Base-by-base conservation (phyloP, 108 stramenopile genomes). In the Cyclotella sp. region DNA sequence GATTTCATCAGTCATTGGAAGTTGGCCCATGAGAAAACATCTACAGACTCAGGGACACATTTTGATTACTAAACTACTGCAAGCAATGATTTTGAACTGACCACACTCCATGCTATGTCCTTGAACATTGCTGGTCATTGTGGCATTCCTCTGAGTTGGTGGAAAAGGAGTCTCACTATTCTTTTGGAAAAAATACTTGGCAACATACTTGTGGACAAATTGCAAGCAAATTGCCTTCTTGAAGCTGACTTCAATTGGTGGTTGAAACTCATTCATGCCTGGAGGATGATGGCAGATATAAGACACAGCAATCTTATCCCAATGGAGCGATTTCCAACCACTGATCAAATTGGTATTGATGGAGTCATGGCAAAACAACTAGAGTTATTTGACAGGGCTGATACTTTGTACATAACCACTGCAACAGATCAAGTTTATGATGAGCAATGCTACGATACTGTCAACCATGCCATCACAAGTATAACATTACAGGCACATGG, bases 221-320 rank as follows among this genome's bases (percentile, higher is more conserved):
- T 77, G 1, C 28, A 60, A 1, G 76, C 68, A 15, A 77, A 70
- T 0, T 70, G 68, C n/a, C 60, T 77, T 0, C 57, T 77, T 13
- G 76, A 76, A 47, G 66, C 66, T 3, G 75, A 76, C 40, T 76
- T 76, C 66, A 76, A 76, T n/a, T 76, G 65, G 65, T 30, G 30
- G 51, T 40, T 43, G 40, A 73, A 63, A 41, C 47, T 73, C 1
- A 52, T 73, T 9, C 63, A 63, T 42, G 73, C 73, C 8, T 44
- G 51, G 9, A 28, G 73, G 13, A 62, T 73, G 61, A 63, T 63
- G 49, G 15, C 60, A n/a, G 8, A 45, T n/a, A 30, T 29, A 0
- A 0, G 18, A 21, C 11, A 45, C 0, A 39, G 61, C 29, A 41
- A 46, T 9, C 1, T 59, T 0, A 72, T 72, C 16, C 72, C 72